Base-by-base conservation (phyloP, 225 moss, liverwort and hornwort genomes). In the Polytrichum commune region DNA sequence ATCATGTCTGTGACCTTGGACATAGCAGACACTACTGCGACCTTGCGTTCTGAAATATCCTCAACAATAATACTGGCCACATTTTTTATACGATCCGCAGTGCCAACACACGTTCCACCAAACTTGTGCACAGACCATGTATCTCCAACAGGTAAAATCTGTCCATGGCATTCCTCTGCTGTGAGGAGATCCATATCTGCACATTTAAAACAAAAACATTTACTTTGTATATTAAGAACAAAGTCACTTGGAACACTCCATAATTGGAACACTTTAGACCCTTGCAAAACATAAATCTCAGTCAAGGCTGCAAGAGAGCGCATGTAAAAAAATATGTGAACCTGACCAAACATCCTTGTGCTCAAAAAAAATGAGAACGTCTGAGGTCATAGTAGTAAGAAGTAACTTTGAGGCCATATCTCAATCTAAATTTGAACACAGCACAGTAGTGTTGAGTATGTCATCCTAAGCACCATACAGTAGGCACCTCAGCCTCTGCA, bases 1-100 rank as follows among this genome's bases (percentile, higher is more conserved):
- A 98, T 98, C 98, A 95, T 84, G 82, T 98, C 95, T 20, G 98
- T 98, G 63, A 98, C 98, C 82, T 93, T 93, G 63, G 93, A 85
- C 98, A 98, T 98, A 67, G 98, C 98, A 61, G 98, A 98, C 64
- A 98, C 98, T 46, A 98, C 95, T 30, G 88, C 93, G 32, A 87
- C 78, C 78, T 98, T 98, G 55, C 93, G 86, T 53, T 60, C 73
- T 5, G 98, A 98, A 19, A 77, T 16, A 82, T 98, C 95, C 27
- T 90, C 91, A 71, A 88, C 87, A 46, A 98, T 78, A 54, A 98
- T 93, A 62, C 89, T 86, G 24, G 98, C 91, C 55, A 98, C 98
- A 83, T 95, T 90, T 68, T 78, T 60, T 71, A 98, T 95, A 67
- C 95, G 90, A 68, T 98, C 98, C 9, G 67, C 61, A 25, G 82